Evolutionary conservation across 192 early-diverging fungal species (phyloP).

Genomic region (Coemansia sp.): DNA sequence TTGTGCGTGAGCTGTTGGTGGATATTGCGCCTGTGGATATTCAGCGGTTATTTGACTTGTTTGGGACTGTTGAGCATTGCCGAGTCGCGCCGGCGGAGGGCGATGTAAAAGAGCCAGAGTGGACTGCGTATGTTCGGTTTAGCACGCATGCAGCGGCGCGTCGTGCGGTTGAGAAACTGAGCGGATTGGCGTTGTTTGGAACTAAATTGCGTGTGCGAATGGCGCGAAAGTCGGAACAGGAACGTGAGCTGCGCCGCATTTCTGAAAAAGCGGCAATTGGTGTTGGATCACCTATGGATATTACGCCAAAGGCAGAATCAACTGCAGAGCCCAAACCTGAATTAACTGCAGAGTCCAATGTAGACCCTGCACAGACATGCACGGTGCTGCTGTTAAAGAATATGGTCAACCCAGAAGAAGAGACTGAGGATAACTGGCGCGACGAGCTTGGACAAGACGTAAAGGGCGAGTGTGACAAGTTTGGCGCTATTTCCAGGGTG

Average conservation of each 20-base stretch:
- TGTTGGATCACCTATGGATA: conserved; percentile 3
- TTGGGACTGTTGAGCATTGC: conserved; percentile 83
- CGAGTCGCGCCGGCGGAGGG: conserved; percentile 69
- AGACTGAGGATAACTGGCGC: conserved; percentile 81
- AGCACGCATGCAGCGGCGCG: conserved; percentile 70
- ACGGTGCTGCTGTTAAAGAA: conserved; percentile 18
- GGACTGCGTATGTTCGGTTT: conserved; percentile 61
- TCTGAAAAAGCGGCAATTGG: background rate
- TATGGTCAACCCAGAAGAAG: conserved; percentile 56
- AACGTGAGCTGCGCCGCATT: conserved; percentile 24
- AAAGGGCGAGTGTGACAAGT: conserved; percentile 75
- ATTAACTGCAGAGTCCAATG: background rate
- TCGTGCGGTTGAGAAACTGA: conserved; percentile 77
- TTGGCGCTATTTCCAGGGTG: conserved; percentile 74
- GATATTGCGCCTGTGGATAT: conserved; percentile 74
- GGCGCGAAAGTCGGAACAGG: conserved; percentile 30
- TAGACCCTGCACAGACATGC: background rate
- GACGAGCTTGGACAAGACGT: conserved; percentile 85
- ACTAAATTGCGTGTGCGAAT: conserved; percentile 30
- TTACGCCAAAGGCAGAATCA: background rate
- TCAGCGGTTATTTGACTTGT: conserved; percentile 74
- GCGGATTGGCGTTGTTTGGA: conserved; percentile 81
- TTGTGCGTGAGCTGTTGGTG: conserved; percentile 64
- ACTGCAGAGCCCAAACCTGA: background rate
- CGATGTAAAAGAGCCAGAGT: conserved; percentile 50